phyloP scores from a whole-genome alignment of 306 rosid genomes.

The Dryas drummondii region DNA sequence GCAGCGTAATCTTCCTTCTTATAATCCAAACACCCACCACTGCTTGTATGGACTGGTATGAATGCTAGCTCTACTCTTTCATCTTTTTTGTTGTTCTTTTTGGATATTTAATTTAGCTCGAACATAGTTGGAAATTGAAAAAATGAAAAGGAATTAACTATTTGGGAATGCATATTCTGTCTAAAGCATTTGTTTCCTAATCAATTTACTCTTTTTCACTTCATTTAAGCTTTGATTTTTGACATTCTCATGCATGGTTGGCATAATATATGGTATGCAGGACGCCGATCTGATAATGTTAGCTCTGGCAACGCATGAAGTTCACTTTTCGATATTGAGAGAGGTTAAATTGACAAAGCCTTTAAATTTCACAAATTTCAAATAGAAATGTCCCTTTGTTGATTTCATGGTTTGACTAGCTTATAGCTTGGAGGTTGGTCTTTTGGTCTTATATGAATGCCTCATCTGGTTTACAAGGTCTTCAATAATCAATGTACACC shows the following conservation, averaged over 20 bases:
- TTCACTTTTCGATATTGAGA: conserved; percentile 61
- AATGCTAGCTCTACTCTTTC: neutral
- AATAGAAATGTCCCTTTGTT: neutral
- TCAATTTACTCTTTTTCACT: neutral
- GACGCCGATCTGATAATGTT: conserved; percentile 66
- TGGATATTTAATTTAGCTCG: neutral
- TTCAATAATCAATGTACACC: too few relatives aligned
- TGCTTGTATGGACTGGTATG: conserved; percentile 64
- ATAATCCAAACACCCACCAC: conserved; percentile 52
- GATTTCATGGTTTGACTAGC: neutral
- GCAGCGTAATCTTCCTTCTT: conserved; percentile 34
- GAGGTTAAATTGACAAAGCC: conserved; percentile 37
- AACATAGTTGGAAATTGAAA: neutral
- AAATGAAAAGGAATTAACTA: neutral
- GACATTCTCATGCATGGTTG: neutral
- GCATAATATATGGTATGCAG: conserved; percentile 31
- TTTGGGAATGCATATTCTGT: too few relatives aligned
- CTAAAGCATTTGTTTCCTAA: too few relatives aligned
- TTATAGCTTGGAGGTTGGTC: neutral
- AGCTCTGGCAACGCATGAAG: conserved; percentile 54
- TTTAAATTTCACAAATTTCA: neutral
- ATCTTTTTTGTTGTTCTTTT: neutral
- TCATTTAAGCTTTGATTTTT: neutral
- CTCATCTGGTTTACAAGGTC: too few relatives aligned
- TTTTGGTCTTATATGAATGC: too few relatives aligned